Evolutionary conservation across 139 green algal genomes (phyloP), one percentile per base, ranked within the genome.

Genomic region (Tetradesmus obliquus): DNA sequence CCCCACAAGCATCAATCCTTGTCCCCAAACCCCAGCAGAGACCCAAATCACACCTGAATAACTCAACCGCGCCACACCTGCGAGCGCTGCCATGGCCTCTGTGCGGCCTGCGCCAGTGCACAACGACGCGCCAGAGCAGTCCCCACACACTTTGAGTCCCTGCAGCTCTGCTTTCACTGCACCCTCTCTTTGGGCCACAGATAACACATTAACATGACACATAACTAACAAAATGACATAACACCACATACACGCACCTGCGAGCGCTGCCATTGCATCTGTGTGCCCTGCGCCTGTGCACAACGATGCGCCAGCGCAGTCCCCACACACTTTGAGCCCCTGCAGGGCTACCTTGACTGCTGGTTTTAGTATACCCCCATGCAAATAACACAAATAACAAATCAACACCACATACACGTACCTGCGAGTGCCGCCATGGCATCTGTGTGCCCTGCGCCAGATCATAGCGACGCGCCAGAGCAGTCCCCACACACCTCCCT

Each of bases 401-500:
- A 8, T 8, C 57, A 66, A 66, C 57, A 66, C 6, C 32, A 66
- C 8, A 9, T 9, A 13, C 8, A 9, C 57, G 32, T 45, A 45
- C 32, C 32, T 45, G 32, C 32, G 32, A 45, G 32, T 45, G 32
- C 32, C 32, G 32, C 32, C 32, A 45, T 45, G 32, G 32, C 32
- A 12, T 12, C 62, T 72, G 62, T 15, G 12, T 20, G 62, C 6
- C 79, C 71, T 81, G 93, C n/a, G 53, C 32, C 32, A 45, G 32
- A 45, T 45, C 32, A 45, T 45, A 45, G 32, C 32, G 32, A 45
- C 32, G 32, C 55, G 19, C 57, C 83, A 15, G 22, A 7, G 54
- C 82, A 87, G 3, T 87, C 82, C 10, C 82, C 82, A 87, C 82
- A 87, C 1, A 85, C 32, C 3, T n/a, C 9, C 74, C 79, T 84